Percentiles rank a stretch among this genome's conserved stretches.
phyloP scores from a whole-genome alignment of 1,284 basidiomycete species.

The Puccinia coronata region DNA sequence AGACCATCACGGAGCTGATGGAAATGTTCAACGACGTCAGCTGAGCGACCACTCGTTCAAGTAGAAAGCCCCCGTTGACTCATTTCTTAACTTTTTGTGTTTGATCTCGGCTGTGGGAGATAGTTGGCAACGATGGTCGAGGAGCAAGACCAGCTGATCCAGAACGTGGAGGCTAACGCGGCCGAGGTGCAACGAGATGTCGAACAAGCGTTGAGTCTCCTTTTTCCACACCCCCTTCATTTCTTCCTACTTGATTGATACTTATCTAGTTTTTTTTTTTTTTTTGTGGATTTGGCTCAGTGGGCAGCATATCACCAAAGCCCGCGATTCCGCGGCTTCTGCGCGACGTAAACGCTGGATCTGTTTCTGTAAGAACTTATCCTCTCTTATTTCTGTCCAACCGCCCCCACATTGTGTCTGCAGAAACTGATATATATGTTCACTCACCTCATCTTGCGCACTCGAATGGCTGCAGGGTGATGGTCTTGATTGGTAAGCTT shows the following conservation, averaged over 20 bases:
- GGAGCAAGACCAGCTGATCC: constrained; percentile 56
- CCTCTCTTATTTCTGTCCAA: background rate
- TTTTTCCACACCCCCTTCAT: background rate
- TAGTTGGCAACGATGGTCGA: constrained; percentile 77
- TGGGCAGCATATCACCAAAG: constrained; percentile 68
- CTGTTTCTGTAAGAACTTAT: constrained; percentile 52
- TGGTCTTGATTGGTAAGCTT: constrained; percentile 5
- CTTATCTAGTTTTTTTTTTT: background rate
- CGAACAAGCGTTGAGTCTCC: constrained; percentile 66
- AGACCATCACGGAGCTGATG: constrained; percentile 80
- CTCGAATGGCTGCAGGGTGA: background rate
- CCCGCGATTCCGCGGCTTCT: constrained; percentile 71
- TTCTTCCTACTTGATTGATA: background rate
- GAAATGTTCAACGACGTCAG: constrained; percentile 85
- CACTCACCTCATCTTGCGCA: background rate
- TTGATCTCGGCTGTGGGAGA: background rate
- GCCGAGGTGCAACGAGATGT: constrained; percentile 69
- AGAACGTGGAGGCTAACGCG: constrained; percentile 67
- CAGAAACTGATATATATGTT: background rate
- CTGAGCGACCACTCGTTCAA: constrained; percentile 33
- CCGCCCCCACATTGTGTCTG: background rate
- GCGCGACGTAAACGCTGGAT: constrained; percentile 70
- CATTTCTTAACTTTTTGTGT: background rate
- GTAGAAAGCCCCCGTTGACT: background rate
- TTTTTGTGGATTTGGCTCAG: constrained; percentile 55